Base-by-base conservation (phyloP, 352 stramenopile genomes). In the Pythium phragmitis region DNA sequence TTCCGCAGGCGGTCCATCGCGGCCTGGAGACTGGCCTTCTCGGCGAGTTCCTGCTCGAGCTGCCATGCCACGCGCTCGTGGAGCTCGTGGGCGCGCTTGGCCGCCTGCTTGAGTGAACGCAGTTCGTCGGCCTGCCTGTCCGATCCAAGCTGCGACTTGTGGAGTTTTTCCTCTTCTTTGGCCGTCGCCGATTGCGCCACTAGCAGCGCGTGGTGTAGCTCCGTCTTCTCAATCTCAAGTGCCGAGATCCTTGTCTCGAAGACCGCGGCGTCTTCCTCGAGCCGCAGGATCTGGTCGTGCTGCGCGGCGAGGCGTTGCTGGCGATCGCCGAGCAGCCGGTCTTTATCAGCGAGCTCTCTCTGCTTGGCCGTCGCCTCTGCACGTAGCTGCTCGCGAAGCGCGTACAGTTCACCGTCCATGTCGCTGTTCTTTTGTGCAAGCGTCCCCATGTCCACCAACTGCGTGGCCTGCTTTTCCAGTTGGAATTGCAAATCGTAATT, bases 401-500 rank as follows among this genome's bases (percentile, higher is more conserved):
- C 43, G 3, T 57, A 28, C 12, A 90, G 62, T 41, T 89, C 77
- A 2, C 72, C n/a, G 56, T 88, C 60, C 2, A 89, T 62, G 13
- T 72, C 69, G 23, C 69, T 54, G 12, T 70, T 65, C 30, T 77
- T 82, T 17, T 70, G 60, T 9, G 50, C 45, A 2, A 87, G 47
- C 47, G 51, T 28, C 4, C 79, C 68, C 73, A 86, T 79, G 21
- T 90, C 72, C 45, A 73, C 72, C 17, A 91, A 73, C 16, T 72
- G 68, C 30, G 42, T 62, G 3, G 72, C 74, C 17, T 89, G 82
- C 34, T 88, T 69, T 54, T 92, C 79, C 0, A 92, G 45, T 51
- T 87, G 73, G 51, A 76, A 82, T 57, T 92, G 82, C 12, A 90
- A 75, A 28, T 87, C 80, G 57, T 90, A 89, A 55, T 87, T 90